Percentiles rank a stretch among this genome's conserved stretches.
Evolutionary conservation across 208 protist species (phyloP).

Genomic region (Phytomonas sp.): DNA sequence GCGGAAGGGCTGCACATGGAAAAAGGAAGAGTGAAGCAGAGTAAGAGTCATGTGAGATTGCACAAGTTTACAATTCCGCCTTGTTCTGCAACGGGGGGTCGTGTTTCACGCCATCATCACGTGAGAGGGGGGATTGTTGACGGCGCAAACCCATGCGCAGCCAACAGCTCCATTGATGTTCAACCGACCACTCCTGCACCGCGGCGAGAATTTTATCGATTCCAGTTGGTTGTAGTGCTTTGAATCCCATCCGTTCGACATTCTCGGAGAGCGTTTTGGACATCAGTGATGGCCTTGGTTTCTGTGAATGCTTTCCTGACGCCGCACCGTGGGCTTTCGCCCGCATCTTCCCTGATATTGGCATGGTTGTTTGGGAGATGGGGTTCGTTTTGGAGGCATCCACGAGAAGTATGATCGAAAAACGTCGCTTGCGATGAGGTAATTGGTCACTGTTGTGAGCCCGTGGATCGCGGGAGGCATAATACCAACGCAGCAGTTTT

Average conservation of each 20-base stretch:
- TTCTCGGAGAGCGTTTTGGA: slow-evolving; percentile 40
- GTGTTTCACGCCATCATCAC: no score
- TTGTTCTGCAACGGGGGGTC: no score
- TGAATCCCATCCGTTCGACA: slow-evolving; percentile 34
- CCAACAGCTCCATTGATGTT: no score
- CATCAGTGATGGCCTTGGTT: slow-evolving; percentile 31
- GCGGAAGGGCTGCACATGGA: no score
- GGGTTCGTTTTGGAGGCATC: slow-evolving; percentile 40
- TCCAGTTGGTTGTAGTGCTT: slow-evolving; percentile 15
- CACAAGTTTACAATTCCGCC: no score
- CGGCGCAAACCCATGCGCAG: no score
- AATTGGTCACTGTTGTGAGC: slow-evolving; percentile 68
- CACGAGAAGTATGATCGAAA: slow-evolving; percentile 52
- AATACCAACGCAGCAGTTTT: slow-evolving; percentile 68
- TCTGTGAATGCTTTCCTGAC: neutral
- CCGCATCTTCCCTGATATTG: neutral
- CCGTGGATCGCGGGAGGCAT: slow-evolving; percentile 66
- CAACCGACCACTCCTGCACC: no score
- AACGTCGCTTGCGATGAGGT: slow-evolving; percentile 39
- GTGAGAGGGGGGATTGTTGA: no score
- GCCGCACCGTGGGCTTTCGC: neutral
- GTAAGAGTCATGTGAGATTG: no score
- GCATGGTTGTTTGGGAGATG: no score
- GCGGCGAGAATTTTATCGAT: slow-evolving; percentile 5
- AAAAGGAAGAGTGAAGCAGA: no score